Percentiles rank a stretch among this genome's conserved stretches.
These are phyloP conservation scores for Ophiostoma angusticollis DNA, from an alignment of 2,329 filamentous ascomycete species.

Conservation along the genomic window DNA sequence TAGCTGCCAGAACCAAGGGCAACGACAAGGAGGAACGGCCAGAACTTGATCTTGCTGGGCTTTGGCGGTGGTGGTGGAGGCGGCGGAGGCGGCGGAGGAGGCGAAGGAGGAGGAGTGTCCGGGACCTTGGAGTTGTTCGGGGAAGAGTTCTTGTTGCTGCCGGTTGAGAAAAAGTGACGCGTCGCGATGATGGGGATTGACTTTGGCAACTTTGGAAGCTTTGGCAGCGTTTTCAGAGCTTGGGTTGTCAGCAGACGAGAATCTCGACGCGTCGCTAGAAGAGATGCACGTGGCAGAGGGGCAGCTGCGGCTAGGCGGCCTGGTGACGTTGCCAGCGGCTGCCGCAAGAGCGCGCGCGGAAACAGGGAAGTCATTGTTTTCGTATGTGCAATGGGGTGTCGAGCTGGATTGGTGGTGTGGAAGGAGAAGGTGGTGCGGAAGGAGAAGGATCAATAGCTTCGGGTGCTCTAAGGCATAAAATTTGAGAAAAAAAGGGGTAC, in stretches of 20 bases:
- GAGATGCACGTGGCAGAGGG: not conserved
- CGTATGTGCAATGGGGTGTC: not conserved
- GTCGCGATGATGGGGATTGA: not conserved
- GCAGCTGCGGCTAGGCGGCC: not conserved
- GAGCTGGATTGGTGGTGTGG: not conserved
- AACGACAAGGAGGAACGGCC: slow-evolving; percentile 42
- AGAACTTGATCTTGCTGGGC: slow-evolving; percentile 35
- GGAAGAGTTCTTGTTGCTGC: not conserved
- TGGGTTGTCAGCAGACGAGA: not conserved
- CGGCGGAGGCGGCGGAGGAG: slow-evolving; percentile 3
- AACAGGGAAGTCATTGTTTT: slow-evolving; percentile 8
- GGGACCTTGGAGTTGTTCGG: not conserved
- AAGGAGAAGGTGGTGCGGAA: too few species aligned
- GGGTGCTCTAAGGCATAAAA: too few species aligned
- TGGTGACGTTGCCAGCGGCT: not conserved
- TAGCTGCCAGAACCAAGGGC: slow-evolving; percentile 36
- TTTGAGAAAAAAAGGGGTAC: too few species aligned
- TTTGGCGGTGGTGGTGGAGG: slow-evolving; percentile 11
- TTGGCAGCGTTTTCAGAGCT: too few species aligned
- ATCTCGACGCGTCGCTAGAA: not conserved
- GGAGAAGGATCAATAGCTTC: too few species aligned
- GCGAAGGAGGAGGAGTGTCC: not conserved
- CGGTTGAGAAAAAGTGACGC: slow-evolving; percentile 5
- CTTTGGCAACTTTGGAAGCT: not conserved
- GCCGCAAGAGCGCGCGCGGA: slow-evolving; percentile 8